Evolutionary conservation across 306 rosid genomes (phyloP), one percentile per base, ranked within the genome.

Genomic region (Sophora flavescens): DNA sequence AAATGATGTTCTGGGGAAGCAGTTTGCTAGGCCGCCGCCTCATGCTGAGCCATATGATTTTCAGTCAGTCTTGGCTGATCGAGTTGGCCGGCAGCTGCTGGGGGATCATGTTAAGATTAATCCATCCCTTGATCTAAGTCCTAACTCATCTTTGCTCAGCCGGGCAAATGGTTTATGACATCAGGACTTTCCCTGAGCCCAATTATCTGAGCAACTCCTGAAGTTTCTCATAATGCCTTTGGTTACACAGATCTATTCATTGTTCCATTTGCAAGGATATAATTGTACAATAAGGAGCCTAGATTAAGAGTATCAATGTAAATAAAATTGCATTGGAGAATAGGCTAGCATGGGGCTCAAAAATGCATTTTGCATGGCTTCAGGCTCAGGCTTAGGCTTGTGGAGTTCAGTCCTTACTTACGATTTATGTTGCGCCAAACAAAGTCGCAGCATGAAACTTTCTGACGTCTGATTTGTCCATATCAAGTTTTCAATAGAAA

Each of bases 21-120:
- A 88, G 75, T 81, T 69, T 41, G 75, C 82, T 32, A 86, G 93
- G 79, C 76, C 81, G 77, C 76, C 81, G 77, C 84, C 74, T 51
- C 82, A 68, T 28, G 81, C 81, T 1, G 93, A 90, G 62, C 66
- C 65, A 14, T 89, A 90, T 59, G 92, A 95, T 78, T 94, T 90
- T 80, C 97, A 95, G 71, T 86, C 91, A 9, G 91, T 92, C 77
- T 86, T 95, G 88, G 99, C 99, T 3, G 97, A 88, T 87, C 92
- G 97, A 4, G 97, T 95, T 64, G 88, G 92, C 35, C 88, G 88
- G 63, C 96, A 90, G 88, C 91, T 95, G 59, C 80, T 92, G 30
- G 72, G 91, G 80, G 97, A 95, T 54, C 85, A 88, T 83, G 93
- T 80, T 73, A 86, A 75, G 84, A 74, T 82, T 63, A 85, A 78